Evolutionary conservation across 1,284 basidiomycete species (phyloP), one percentile per base, ranked within the genome.

Genomic region (Tilletiopsis washingtonensis): DNA sequence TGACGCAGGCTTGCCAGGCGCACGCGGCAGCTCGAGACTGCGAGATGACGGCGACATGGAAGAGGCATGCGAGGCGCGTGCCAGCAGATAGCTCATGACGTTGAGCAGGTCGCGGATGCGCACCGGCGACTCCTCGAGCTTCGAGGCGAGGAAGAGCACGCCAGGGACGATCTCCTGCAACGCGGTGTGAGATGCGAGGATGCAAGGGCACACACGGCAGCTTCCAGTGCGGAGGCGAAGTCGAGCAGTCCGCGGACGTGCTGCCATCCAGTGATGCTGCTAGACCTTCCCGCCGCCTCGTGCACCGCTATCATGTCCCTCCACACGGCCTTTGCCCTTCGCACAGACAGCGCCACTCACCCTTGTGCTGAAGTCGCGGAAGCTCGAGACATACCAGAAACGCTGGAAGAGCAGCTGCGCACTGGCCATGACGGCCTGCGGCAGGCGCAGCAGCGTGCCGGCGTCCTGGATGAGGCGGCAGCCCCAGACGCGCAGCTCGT

Each of bases 361-460:
- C 59, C 83, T 84, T 52, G 94, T 84, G 23, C 88, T 84, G 73
- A 93, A 99, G 54, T 90, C 85, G 67, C 85, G 84, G 82, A 98
- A 83, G 3, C 91, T 94, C 4, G 86, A 85, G 15, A 94, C 88
- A 76, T 83, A 97, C 86, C 85, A 98, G 78, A 98, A 99, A 25
- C 93, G 80, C 60, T 98, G 93, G 71, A 93, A 93, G 3, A 99
- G 76, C 36, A 97, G 89, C 71, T 97, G 91, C 0, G 94, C 94
- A 0, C 90, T 89, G 4, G 93, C 90, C 63, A 94, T 88, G 5
- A 91, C 91, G 38, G 91, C 88, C 73, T 99, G 94, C 54, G 96
- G 94, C 86, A 93, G 84, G 68, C 84, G 82, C 50, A 97, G 78
- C 43, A 97, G 80, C 40, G 91, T 80, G 24, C 91, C 93, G 3